These are phyloP conservation scores for Irpex sp. DNA, from an alignment of 1,284 basidiomycete species.

Conservation along the genomic window DNA sequence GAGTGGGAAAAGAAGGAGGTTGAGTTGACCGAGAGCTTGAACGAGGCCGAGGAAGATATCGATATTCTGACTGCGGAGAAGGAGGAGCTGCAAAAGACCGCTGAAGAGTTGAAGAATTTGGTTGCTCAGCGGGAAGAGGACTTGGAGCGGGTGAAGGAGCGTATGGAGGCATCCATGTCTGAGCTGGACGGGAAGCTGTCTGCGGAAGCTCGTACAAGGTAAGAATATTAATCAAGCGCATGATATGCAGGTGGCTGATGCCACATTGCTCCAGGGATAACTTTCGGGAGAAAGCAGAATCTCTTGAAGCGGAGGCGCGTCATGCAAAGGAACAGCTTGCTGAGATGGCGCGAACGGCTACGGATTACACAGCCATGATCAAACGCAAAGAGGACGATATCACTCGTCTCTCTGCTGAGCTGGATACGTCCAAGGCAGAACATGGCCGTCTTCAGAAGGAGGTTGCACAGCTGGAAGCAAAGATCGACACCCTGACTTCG, in stretches of 20 bases:
- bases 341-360: slow-evolving; percentile 74
- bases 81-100: slow-evolving; percentile 58
- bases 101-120: slow-evolving; percentile 73
- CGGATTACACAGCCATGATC: slow-evolving; percentile 78
- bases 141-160: slow-evolving; percentile 70
- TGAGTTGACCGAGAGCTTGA: slow-evolving; percentile 52
- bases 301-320: slow-evolving; percentile 64
- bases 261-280: slow-evolving; percentile 47
- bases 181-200: slow-evolving; percentile 77
- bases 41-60: slow-evolving; percentile 60
- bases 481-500: slow-evolving; percentile 64
- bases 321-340: slow-evolving; percentile 77
- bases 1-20: slow-evolving; percentile 62
- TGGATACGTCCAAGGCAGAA: slow-evolving; percentile 51
- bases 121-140: slow-evolving; percentile 81
- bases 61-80: slow-evolving; percentile 52
- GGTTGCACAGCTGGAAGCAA: slow-evolving; percentile 61
- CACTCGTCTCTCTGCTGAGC: slow-evolving; percentile 52
- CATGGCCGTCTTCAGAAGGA: slow-evolving; percentile 54
- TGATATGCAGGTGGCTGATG: background rate
- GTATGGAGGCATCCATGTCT: slow-evolving; percentile 62
- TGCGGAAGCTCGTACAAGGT: slow-evolving; percentile 68
- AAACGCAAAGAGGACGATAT: slow-evolving; percentile 79
- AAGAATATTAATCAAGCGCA: slow-evolving; percentile 23
- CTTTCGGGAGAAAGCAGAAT: slow-evolving; percentile 55